phyloP scores from a whole-genome alignment of 371 early-diverging fungal genomes.

The Massospora cicadina region DNA sequence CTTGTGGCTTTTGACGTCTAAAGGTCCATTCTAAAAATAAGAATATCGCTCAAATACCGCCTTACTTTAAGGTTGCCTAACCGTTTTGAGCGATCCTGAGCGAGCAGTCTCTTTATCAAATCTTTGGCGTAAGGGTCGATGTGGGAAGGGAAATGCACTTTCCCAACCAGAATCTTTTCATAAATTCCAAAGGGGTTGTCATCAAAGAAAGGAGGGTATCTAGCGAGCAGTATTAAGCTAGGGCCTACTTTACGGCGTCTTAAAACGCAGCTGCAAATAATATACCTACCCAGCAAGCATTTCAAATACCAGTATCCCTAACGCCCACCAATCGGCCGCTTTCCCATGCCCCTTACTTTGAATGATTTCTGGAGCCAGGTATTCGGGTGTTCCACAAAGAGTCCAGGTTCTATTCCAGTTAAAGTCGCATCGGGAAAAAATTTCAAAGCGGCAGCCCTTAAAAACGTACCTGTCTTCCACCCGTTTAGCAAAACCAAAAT shows the following conservation, averaged over 20 bases:
- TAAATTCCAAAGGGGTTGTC: conserved; percentile 82
- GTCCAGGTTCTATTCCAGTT: conserved; percentile 57
- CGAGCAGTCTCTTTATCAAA: conserved; percentile 75
- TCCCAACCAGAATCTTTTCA: conserved; percentile 83
- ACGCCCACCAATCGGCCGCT: conserved; percentile 97
- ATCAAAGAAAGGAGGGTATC: conserved; percentile 93
- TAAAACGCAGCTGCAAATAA: too few species aligned
- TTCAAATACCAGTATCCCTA: conserved; percentile 95
- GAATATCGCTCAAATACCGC: conserved; percentile 13
- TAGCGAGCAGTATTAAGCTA: conserved; percentile 12
- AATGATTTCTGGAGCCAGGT: conserved; percentile 95
- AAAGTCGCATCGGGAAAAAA: not conserved
- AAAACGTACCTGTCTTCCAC: conserved; percentile 31
- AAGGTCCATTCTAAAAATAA: conserved; percentile 41
- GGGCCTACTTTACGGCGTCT: too few species aligned
- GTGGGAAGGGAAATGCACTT: conserved; percentile 74
- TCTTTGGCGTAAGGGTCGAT: conserved; percentile 83
- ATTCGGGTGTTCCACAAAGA: conserved; percentile 97
- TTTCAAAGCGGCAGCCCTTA: not conserved
- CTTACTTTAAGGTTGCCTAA: conserved; percentile 72
- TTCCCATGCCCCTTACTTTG: conserved; percentile 90
- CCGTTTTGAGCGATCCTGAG: conserved; percentile 78
- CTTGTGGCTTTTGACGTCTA: conserved; percentile 69
- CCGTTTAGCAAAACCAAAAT: conserved; percentile 97
- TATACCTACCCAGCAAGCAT: conserved; percentile 56